Base-by-base conservation (phyloP, 768 basidiomycete genomes). In the Bullera alba region DNA sequence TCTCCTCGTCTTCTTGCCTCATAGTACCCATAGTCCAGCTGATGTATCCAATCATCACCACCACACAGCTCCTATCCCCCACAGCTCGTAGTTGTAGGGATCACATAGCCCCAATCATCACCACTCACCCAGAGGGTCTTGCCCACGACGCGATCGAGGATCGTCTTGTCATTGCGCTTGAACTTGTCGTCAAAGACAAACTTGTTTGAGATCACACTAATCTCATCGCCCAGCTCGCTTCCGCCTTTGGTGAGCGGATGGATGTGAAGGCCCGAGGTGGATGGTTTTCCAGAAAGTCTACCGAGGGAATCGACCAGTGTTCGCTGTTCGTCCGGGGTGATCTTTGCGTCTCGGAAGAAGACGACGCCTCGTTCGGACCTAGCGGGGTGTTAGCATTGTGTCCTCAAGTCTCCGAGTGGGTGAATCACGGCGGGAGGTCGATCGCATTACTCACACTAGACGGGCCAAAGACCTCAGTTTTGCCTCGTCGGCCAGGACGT, bases 351-450 rank as follows among this genome's bases (percentile, higher is more conserved):
- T 10, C 77, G 76, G 76, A 84, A 81, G 72, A 84, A 84, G 4
- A 83, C 80, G 39, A 83, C 82, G 2, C 81, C 81, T 27, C 82
- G 79, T 44, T 75, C 50, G 3, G 78, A 25, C 76, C 60, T 60
- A 39, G 10, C 37, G 19, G 37, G 7, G 37, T 39, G 12, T 8
- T 39, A 10, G 8, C 10, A 14, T 21, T 10, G 37, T 7, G 22
- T 39, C 12, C 37, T n/a, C 37, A 39, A 39, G n/a, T n/a, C n/a
- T n/a, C n/a, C n/a, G n/a, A n/a, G n/a, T n/a, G n/a, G n/a, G n/a
- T n/a, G n/a, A n/a, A n/a, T n/a, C n/a, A n/a, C n/a, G n/a, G n/a
- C n/a, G n/a, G n/a, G n/a, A n/a, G n/a, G n/a, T n/a, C n/a, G n/a
- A n/a, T n/a, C n/a, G n/a, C n/a, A n/a, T n/a, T n/a, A 39, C 37